Evolutionary conservation across 179 eudicot species (phyloP), one percentile per base, ranked within the genome.

Genomic region (Heliamphora pulchella): DNA sequence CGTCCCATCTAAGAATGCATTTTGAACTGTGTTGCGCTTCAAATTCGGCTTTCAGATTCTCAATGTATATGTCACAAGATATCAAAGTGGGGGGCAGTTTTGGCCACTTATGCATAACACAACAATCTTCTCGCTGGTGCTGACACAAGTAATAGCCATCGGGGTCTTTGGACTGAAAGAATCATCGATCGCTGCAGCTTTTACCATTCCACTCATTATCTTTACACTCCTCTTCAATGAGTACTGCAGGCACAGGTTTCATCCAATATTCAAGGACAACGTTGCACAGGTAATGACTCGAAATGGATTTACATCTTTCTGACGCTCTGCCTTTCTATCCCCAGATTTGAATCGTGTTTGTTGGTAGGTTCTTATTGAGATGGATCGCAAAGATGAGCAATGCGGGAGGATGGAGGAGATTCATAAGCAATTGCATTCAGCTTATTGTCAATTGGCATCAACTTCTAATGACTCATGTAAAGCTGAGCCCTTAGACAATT

Each of bases 41-140:
- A 81, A n/a, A 31, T n/a, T 61, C n/a, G 68, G 55, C 66, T 48
- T 89, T 81, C 94, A 96, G 99, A 84, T 96, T 74, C 87, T 96
- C 78, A 94, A 94, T 80, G 98, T 94, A 8, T 96, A 96, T 55
- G 86, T 91, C 54, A 89, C 91, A 10, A 84, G 86, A 64, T 94
- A 96, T 64, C 89, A 94, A 65, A 96, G 86, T 44, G 98, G 96
- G 66, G 99, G 99, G n/a, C 82, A 80, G 71, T 96, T 86, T 80
- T 96, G 99, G 99, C 98, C 97, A 17, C 58, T 92, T 71, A 86
- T 90, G 71, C 97, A 94, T 78, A 87, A 77, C 84, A 83, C 97
- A 39, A 84, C 89, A 46, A 91, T 92, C 71, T 94, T 96, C 79
- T 88, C 97, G 3, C 67, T 96, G 89, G 86, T 94, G 86, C 84